These are phyloP conservation scores for Puccinia polysora DNA, from an alignment of 1,284 basidiomycete species.

Conservation along the genomic window DNA sequence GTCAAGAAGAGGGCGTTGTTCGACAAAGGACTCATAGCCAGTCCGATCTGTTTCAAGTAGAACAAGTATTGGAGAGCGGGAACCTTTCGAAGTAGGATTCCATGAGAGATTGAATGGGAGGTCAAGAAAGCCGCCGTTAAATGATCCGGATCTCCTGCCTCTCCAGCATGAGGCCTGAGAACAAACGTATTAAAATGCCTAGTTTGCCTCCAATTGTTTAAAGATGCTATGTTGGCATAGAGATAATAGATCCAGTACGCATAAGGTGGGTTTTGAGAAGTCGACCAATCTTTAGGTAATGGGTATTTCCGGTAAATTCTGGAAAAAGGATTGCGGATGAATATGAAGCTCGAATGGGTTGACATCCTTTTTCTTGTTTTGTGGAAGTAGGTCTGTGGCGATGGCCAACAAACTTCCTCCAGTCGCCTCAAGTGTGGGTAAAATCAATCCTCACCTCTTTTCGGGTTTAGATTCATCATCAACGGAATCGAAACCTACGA, in stretches of 20 bases:
- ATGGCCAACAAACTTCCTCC: too few species aligned
- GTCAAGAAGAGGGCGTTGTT: slow-evolving; percentile 97
- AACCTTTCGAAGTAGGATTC: slow-evolving; percentile 93
- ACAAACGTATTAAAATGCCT: slow-evolving; percentile 99
- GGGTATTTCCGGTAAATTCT: slow-evolving; percentile 73
- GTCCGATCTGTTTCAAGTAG: slow-evolving; percentile 91
- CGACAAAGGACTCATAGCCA: slow-evolving; percentile 96
- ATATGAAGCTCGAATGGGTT: background rate
- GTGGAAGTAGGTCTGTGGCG: too few species aligned
- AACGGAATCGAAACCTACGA: slow-evolving; percentile 92
- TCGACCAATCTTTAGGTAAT: slow-evolving; percentile 84
- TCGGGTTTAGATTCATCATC: slow-evolving; percentile 97
- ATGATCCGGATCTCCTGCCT: slow-evolving; percentile 97
- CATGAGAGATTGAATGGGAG: slow-evolving; percentile 96
- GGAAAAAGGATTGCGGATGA: background rate
- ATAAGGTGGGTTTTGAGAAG: slow-evolving; percentile 82
- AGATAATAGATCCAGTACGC: slow-evolving; percentile 94
- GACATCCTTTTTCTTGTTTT: background rate
- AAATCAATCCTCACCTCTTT: slow-evolving; percentile 57
- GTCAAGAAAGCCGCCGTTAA: slow-evolving; percentile 91
- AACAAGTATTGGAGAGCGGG: slow-evolving; percentile 71
- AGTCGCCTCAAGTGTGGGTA: too few species aligned
- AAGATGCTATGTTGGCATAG: slow-evolving; percentile 89
- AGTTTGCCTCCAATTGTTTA: slow-evolving; percentile 83
- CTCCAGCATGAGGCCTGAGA: slow-evolving; percentile 91